Evolutionary conservation across 1,284 basidiomycete genomes (phyloP).

Genomic region (Trichosporon coremiiforme): DNA sequence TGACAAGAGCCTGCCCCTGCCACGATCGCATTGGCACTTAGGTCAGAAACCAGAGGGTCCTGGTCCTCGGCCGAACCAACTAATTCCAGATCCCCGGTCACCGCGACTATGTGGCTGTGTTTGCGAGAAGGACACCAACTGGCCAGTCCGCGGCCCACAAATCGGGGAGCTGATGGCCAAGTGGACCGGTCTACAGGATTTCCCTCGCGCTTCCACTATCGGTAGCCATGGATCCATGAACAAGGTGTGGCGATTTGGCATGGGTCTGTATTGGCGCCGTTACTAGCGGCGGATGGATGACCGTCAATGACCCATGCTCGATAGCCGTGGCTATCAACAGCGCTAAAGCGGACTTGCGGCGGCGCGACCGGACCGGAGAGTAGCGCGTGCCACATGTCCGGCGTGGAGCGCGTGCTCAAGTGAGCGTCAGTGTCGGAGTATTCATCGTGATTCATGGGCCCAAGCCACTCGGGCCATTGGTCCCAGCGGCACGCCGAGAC

Average conservation of each 20-base stretch:
- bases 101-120: background rate
- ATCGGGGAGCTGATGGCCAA: too few relatives aligned
- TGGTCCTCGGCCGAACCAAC: too few relatives aligned
- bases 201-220: background rate
- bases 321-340: background rate
- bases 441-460: background rate
- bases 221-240: background rate
- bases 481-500: background rate
- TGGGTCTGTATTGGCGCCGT: background rate
- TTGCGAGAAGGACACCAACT: too few relatives aligned
- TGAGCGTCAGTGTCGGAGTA: background rate
- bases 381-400: background rate
- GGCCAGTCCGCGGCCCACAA: too few relatives aligned
- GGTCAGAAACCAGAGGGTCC: too few relatives aligned
- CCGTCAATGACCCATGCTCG: background rate
- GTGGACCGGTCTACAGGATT: background rate
- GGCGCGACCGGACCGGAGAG: too few relatives aligned
- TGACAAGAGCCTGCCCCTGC: too few relatives aligned
- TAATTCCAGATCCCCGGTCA: background rate
- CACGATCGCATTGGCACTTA: too few relatives aligned
- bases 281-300: background rate
- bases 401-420: background rate
- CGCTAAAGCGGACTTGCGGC: background rate
- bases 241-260: background rate
- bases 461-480: background rate